These are phyloP conservation scores for Amaranthus hypochondriacus DNA, from an alignment of 148 eudicot genomes.

Conservation along the genomic window DNA sequence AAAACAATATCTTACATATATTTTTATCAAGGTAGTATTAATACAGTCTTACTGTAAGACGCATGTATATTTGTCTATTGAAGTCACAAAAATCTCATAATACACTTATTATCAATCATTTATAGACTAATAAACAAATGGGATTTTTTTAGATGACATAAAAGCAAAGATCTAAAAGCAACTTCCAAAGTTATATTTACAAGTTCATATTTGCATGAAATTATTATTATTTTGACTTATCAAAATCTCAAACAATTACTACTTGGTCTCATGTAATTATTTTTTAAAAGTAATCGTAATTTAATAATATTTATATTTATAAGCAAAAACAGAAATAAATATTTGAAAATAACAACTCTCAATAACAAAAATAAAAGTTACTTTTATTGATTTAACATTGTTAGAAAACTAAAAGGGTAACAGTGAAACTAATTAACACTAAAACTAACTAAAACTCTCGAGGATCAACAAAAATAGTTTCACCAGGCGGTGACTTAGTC, in stretches of 20 bases:
- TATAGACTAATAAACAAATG: neutral
- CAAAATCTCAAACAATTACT: too few relatives aligned
- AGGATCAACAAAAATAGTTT: constrained; percentile 86
- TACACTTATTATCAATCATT: neutral
- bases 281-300: too few relatives aligned
- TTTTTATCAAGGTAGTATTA: neutral
- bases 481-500: constrained; percentile 70
- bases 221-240: too few relatives aligned
- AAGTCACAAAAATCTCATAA: neutral
- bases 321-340: neutral
- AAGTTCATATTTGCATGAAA: neutral
- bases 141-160: constrained; percentile 10
- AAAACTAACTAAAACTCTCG: constrained; percentile 50
- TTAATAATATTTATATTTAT: too few relatives aligned
- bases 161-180: neutral
- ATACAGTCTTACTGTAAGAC: too few relatives aligned
- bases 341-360: neutral
- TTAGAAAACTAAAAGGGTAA: neutral
- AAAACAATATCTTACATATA: neutral
- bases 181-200: constrained; percentile 20
- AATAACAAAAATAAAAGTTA: too few relatives aligned
- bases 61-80: neutral
- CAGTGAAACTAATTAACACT: neutral
- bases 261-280: too few relatives aligned
- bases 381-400: neutral